Evolutionary conservation across 805 yeast species (phyloP).

Genomic region (Yamadazyma olivae): DNA sequence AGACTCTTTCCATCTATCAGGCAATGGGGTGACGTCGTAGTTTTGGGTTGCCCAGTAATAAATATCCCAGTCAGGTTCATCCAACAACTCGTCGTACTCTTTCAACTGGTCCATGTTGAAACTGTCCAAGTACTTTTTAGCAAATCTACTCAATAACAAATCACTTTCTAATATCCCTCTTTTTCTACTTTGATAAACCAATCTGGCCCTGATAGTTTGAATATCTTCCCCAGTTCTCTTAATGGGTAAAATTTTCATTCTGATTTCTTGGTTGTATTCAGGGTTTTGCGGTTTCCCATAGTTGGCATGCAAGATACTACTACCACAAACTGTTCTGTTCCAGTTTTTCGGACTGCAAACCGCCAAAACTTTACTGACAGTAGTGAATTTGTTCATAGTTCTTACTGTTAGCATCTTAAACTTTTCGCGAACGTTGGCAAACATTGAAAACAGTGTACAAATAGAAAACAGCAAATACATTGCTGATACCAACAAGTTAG

Average conservation of each 20-base stretch:
- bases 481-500: no score
- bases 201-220: constrained; percentile 78
- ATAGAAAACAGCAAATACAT: no score
- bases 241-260: constrained; percentile 72
- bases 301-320: constrained; percentile 19
- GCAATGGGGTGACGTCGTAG: constrained; percentile 77
- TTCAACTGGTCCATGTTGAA: constrained; percentile 66
- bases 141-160: constrained; percentile 78
- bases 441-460: no score
- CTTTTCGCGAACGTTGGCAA: no score
- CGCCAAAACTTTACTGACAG: no score
- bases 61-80: constrained; percentile 98
- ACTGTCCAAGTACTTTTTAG: constrained; percentile 62
- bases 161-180: constrained; percentile 96
- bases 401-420: no score
- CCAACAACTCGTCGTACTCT: constrained; percentile 82
- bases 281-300: constrained; percentile 44
- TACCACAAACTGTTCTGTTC: no score
- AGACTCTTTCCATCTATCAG: constrained; percentile 78
- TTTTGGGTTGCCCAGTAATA: constrained; percentile 96
- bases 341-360: no score
- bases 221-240: constrained; percentile 70
- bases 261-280: constrained; percentile 19
- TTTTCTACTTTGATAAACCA: constrained; percentile 88
- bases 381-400: no score